Conservation (phyloP, 306 rosid species). For the Rosa persica region DNA sequence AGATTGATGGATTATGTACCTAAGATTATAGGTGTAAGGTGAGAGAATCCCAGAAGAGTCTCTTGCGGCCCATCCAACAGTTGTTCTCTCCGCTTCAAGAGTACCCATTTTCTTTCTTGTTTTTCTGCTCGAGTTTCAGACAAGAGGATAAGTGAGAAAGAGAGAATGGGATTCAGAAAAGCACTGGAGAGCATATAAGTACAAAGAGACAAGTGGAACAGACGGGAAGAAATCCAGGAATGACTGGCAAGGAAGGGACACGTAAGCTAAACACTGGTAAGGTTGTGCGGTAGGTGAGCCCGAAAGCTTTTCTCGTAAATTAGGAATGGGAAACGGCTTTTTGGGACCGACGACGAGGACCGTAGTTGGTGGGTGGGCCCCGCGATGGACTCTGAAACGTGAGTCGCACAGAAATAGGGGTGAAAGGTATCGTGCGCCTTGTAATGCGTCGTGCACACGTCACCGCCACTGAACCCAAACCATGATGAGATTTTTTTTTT, state of each 20-base stretch:
- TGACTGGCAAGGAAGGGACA: neutral
- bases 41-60: conserved; percentile 92
- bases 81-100: conserved; percentile 51
- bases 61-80: conserved; percentile 77
- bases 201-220: neutral
- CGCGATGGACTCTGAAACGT: too few relatives aligned
- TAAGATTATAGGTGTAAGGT: conserved; percentile 65
- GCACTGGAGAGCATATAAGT: neutral
- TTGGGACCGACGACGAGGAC: too few relatives aligned
- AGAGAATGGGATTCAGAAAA: neutral
- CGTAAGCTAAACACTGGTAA: neutral
- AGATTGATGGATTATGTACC: conserved; percentile 31
- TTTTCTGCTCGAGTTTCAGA: neutral
- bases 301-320: too few relatives aligned
- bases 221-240: neutral
- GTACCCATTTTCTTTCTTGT: conserved; percentile 47
- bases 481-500: too few relatives aligned
- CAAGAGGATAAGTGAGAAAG: neutral
- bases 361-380: too few relatives aligned
- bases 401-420: too few relatives aligned
- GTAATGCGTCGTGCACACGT: neutral
- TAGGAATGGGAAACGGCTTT: too few relatives aligned
- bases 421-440: too few relatives aligned
- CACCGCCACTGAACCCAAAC: neutral
- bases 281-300: neutral